Base-by-base conservation (phyloP, 345 rosid genomes). In the Crucihimalaya himalaica region DNA sequence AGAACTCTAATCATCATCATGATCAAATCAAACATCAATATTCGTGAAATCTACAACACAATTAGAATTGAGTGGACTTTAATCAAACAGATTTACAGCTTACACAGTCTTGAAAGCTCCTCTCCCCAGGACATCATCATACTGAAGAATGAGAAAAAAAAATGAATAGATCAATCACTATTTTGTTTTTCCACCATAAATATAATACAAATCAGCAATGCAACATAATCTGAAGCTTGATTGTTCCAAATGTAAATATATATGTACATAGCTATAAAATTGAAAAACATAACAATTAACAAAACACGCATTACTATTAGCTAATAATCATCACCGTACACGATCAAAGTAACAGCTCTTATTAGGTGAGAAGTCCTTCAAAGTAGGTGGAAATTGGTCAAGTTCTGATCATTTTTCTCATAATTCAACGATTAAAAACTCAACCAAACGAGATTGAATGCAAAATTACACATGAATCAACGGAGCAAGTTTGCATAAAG, bases 91-190 rank as follows among this genome's bases (percentile, higher is more conserved):
- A n/a, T n/a, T n/a, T n/a, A n/a, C n/a, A n/a, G n/a, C n/a, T n/a
- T 93, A 91, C 87, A 93, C 98, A 76, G 89, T 89, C 91, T 93
- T 93, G 90, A 88, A 93, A 46, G 98, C 98, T 70, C 98, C 98
- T 81, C 78, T 86, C 68, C 98, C 98, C 81, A 93, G 71, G 43
- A 91, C 68, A 74, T 93, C 98, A 82, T 89, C 88, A 77, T 83
- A 86, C 94, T 89, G 85, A 68, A 78, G 63, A n/a, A 78, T 60
- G 18, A 75, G 23, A 71, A 0, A 35, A 10, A 61, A 21, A 31
- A 73, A 54, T 14, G 7, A 62, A 62, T 51, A 1, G 9, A 19
- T 52, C 3, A 5, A 20, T 64, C 28, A 45, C 53, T 39, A 29
- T 5, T 34, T 31, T 15, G 54, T 35, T n/a, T 23, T 42, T 32